phyloP scores from a whole-genome alignment of 2,329 filamentous ascomycete genomes.

The Xylariaceae sp. region DNA sequence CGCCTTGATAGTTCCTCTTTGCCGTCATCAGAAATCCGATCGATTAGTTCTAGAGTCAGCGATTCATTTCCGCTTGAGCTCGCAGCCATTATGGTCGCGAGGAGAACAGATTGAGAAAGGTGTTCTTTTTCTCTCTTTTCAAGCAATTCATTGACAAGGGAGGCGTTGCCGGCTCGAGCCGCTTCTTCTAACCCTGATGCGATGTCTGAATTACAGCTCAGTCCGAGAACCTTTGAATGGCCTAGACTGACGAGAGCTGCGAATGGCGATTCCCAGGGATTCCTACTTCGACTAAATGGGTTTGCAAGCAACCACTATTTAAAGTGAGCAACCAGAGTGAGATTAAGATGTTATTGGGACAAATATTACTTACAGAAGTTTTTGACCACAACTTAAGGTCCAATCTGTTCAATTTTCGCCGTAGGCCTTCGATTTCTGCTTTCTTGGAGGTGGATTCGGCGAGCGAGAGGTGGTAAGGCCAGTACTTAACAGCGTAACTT shows the following conservation, averaged over 20 bases:
- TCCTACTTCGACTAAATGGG: constrained; percentile 5
- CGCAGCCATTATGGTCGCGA: background rate
- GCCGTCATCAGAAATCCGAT: background rate
- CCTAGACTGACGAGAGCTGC: constrained; percentile 3
- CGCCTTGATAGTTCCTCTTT: background rate
- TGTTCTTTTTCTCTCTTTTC: background rate
- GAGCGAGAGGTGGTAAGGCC: constrained; percentile 4
- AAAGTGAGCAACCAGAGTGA: background rate
- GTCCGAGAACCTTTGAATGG: background rate
- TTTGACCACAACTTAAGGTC: constrained; percentile 5
- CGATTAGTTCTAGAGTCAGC: background rate
- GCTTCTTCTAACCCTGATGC: background rate
- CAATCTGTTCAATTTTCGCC: background rate
- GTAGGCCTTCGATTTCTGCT: background rate
- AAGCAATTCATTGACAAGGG: background rate
- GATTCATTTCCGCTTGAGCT: constrained; percentile 6
- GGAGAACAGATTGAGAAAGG: background rate
- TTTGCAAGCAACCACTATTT: constrained; percentile 11
- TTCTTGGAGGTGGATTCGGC: background rate
- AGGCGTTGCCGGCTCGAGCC: background rate
- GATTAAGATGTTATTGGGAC: background rate
- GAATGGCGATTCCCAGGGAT: constrained; percentile 1
- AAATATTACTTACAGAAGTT: constrained; percentile 1
- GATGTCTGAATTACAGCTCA: background rate
- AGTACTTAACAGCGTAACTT: constrained; percentile 10